These are phyloP conservation scores for Plantago ovata DNA, from an alignment of 257 asterid genomes.

Conservation along the genomic window DNA sequence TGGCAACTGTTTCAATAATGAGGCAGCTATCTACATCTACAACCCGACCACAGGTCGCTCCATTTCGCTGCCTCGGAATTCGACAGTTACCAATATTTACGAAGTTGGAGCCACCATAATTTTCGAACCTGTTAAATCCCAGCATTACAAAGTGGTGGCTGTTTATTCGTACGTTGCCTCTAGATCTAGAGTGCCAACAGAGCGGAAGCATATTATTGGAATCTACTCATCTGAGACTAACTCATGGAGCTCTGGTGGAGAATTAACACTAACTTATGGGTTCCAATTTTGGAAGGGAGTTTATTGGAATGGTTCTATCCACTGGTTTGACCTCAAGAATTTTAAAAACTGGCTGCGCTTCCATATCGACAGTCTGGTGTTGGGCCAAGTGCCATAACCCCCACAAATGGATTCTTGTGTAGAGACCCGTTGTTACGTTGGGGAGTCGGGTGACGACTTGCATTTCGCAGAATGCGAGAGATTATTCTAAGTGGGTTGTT, in stretches of 20 bases:
- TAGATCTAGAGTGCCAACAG: too few relatives aligned
- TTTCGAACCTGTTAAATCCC: conserved; percentile 26
- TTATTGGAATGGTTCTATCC: conserved; percentile 17
- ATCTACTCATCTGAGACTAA: conserved; percentile 28
- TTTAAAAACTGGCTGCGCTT: not conserved
- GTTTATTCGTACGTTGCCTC: too few relatives aligned
- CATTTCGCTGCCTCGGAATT: too few relatives aligned
- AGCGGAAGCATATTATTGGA: not conserved
- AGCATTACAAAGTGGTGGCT: conserved; percentile 28
- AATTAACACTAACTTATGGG: not conserved
- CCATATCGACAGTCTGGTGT: not conserved
- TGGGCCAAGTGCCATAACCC: conserved; percentile 5
- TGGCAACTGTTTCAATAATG: not conserved
- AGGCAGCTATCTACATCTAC: conserved; percentile 15
- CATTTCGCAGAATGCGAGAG: conserved; percentile 18
- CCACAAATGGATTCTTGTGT: too few relatives aligned
- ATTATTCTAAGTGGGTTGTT: conserved; percentile 27
- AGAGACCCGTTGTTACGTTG: conserved; percentile 12
- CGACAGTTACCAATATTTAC: not conserved
- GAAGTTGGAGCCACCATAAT: conserved; percentile 11
- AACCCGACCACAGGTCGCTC: conserved; percentile 21
- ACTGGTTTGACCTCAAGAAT: not conserved
- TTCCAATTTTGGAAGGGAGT: not conserved
- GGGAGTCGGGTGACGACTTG: conserved; percentile 27
- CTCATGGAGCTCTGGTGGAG: conserved; percentile 24